Conservation (phyloP, 1,284 basidiomycete genomes). For the Ceratobasidium sp. region DNA sequence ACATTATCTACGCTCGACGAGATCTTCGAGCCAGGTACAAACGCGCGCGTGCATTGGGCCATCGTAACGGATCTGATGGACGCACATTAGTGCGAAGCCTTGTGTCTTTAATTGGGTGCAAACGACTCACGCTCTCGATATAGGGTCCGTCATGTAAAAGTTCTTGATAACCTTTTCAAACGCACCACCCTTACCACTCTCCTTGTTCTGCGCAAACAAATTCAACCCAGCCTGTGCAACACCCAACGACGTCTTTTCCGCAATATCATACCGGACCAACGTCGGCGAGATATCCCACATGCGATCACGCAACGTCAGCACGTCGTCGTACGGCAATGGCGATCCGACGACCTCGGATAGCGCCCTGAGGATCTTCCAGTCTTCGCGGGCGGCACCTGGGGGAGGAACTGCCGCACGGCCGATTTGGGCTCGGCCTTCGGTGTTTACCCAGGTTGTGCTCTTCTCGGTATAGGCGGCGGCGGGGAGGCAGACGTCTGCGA, state of each 20-base stretch:
- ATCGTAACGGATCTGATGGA: conserved; percentile 80
- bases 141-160: conserved; percentile 96
- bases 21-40: conserved; percentile 73
- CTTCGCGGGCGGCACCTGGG: conserved; percentile 94
- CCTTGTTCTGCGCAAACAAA: conserved; percentile 69
- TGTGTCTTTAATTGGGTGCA: neutral
- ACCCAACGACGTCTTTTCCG: conserved; percentile 83
- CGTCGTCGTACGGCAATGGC: conserved; percentile 92
- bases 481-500: conserved; percentile 96
- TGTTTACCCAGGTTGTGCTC: conserved; percentile 94
- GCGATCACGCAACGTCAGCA: conserved; percentile 88
- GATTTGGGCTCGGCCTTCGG: conserved; percentile 93
- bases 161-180: conserved; percentile 89
- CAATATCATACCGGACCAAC: conserved; percentile 87
- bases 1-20: conserved; percentile 33
- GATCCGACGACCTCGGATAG: conserved; percentile 88
- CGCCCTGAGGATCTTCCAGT: conserved; percentile 98
- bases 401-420: conserved; percentile 95
- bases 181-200: conserved; percentile 64
- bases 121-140: conserved; percentile 79
- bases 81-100: conserved; percentile 16
- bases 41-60: conserved; percentile 85
- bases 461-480: conserved; percentile 98
- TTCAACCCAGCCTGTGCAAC: conserved; percentile 80
- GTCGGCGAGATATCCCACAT: conserved; percentile 98